Conservation (phyloP, 768 basidiomycete genomes). For the Leccinum broughii region DNA sequence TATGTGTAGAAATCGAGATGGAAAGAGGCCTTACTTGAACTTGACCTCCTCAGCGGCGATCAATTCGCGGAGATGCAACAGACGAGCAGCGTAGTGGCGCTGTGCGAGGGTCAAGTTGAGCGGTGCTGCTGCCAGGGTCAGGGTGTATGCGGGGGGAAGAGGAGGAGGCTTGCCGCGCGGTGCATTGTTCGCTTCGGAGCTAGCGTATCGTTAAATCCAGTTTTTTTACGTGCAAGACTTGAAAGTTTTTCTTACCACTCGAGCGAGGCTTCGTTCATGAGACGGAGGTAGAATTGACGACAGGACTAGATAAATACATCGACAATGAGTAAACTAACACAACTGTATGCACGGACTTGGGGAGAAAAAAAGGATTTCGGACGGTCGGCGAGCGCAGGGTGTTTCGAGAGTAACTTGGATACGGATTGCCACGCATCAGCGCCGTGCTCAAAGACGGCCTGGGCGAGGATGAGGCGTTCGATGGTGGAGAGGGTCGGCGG, state of each 20-base stretch:
- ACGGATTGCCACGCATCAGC: conserved; percentile 67
- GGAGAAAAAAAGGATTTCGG: conserved; percentile 68
- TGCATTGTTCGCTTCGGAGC: conserved; percentile 51
- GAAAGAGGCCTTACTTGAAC: conserved; percentile 60
- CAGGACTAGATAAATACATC: conserved; percentile 53
- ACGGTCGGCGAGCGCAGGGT: conserved; percentile 62
- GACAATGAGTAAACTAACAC: conserved; percentile 18
- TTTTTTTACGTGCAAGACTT: not conserved
- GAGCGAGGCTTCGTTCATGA: conserved; percentile 69
- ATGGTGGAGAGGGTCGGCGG: conserved; percentile 36
- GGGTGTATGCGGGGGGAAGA: not conserved
- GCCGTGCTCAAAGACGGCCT: conserved; percentile 84
- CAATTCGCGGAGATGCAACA: conserved; percentile 68
- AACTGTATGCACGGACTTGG: conserved; percentile 43
- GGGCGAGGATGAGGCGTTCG: conserved; percentile 81
- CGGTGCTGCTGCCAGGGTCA: conserved; percentile 47
- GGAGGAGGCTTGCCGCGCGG: conserved; percentile 49
- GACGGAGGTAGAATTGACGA: conserved; percentile 58
- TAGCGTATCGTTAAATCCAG: conserved; percentile 4
- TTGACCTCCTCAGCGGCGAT: conserved; percentile 72
- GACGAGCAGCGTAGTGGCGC: conserved; percentile 67
- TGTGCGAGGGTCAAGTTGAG: conserved; percentile 71
- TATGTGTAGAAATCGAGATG: not conserved
- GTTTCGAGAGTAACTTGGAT: conserved; percentile 62
- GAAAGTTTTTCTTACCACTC: conserved; percentile 49